Conservation (phyloP, 2,329 filamentous ascomycete genomes). For the Fusarium sambucinum region DNA sequence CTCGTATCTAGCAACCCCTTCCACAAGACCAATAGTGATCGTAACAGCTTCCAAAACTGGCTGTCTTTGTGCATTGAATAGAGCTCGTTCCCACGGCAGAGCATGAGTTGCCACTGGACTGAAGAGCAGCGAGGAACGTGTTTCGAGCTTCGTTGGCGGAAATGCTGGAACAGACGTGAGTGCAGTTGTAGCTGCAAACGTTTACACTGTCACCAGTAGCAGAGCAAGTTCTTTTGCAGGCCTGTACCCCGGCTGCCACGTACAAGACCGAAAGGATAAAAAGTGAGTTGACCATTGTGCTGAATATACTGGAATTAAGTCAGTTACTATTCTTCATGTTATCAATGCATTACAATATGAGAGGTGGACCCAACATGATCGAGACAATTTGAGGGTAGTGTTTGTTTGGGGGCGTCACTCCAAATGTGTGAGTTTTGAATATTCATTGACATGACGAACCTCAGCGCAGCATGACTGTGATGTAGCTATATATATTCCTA, state of each 20-base stretch:
- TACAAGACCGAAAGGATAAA: background rate
- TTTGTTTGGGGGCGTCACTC: too few species aligned
- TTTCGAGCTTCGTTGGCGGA: slow-evolving; percentile 13
- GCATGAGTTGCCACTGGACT: slow-evolving; percentile 2
- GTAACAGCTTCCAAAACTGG: slow-evolving; percentile 16
- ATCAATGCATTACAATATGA: too few species aligned
- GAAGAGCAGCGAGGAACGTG: slow-evolving; percentile 5
- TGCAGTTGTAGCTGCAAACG: slow-evolving; percentile 10
- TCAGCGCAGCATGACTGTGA: too few species aligned
- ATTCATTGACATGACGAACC: too few species aligned
- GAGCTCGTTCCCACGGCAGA: slow-evolving; percentile 9
- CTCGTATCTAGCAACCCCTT: background rate
- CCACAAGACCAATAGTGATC: slow-evolving; percentile 15
- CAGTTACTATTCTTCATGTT: background rate
- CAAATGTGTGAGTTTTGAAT: too few species aligned
- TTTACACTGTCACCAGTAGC: background rate
- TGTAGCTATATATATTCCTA: too few species aligned
- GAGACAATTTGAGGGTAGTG: too few species aligned
- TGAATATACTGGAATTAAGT: accelerated
- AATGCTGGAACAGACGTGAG: background rate
- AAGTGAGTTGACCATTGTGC: background rate
- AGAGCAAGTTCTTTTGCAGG: slow-evolving; percentile 13
- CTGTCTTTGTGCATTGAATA: slow-evolving; percentile 7
- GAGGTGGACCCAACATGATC: too few species aligned
- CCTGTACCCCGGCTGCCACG: background rate